Evolutionary conservation across 2,329 filamentous ascomycete species (phyloP).

Genomic region (Periglandula ipomoeae): DNA sequence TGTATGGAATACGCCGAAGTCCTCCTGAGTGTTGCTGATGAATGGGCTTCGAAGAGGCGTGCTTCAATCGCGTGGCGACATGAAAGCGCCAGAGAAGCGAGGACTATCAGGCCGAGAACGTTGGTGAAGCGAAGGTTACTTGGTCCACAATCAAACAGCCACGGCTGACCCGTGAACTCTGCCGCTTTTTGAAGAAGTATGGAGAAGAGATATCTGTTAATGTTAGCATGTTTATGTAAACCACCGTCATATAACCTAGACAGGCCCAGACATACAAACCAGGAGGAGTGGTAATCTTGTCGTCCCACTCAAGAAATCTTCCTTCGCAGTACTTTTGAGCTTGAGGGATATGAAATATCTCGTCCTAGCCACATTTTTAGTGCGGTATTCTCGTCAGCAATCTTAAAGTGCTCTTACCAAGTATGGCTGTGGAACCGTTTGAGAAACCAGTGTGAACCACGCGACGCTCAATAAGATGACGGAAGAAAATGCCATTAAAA

Average conservation of each 20-base stretch:
- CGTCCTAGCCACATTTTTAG: conserved; percentile 49
- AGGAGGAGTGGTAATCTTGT: conserved; percentile 94
- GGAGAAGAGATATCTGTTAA: conserved; percentile 38
- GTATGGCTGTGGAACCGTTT: conserved; percentile 42
- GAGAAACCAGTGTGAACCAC: conserved; percentile 17
- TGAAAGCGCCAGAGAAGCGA: conserved; percentile 36
- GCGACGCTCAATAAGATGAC: conserved; percentile 13
- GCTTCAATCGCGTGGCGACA: conserved; percentile 45
- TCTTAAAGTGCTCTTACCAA: conserved; percentile 29
- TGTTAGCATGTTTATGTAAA: conserved; percentile 7
- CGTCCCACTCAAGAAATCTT: conserved; percentile 74
- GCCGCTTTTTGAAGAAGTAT: conserved; percentile 18
- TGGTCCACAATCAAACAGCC: conserved; percentile 17
- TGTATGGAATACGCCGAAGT: conserved; percentile 40
- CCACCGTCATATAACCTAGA: no score
- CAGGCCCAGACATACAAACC: conserved; percentile 48
- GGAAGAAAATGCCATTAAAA: neutral
- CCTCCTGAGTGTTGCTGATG: conserved; percentile 8
- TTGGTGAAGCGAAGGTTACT: conserved; percentile 40
- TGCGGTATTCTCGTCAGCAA: neutral
- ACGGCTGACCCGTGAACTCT: conserved; percentile 6
- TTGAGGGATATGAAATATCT: conserved; percentile 84
- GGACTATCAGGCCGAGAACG: conserved; percentile 26
- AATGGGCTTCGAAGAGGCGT: conserved; percentile 22
- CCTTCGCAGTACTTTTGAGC: conserved; percentile 78